These are phyloP conservation scores for Kluyveromyces aestuarii DNA, from an alignment of 805 yeast genomes.

Conservation along the genomic window DNA sequence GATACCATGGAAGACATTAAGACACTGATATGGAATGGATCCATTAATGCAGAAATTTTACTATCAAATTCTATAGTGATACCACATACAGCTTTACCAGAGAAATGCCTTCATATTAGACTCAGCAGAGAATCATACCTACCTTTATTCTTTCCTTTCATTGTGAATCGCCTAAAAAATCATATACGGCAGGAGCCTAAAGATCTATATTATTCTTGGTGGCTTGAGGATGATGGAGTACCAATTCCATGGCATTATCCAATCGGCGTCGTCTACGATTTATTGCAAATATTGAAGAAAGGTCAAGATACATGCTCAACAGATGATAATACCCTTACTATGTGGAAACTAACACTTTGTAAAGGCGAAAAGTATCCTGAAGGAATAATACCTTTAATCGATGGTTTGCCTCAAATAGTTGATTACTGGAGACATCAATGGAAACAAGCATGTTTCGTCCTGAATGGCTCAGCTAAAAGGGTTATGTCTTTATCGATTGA, in stretches of 20 bases:
- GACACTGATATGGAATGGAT: conserved; percentile 44
- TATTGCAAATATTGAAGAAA: conserved; percentile 34
- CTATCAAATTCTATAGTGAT: not conserved
- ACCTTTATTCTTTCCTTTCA: conserved; percentile 32
- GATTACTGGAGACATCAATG: conserved; percentile 66
- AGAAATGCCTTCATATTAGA: conserved; percentile 11
- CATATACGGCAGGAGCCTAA: conserved; percentile 11
- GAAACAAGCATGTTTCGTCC: conserved; percentile 71
- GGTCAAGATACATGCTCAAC: not conserved
- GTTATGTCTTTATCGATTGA: conserved; percentile 69
- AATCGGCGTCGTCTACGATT: conserved; percentile 57
- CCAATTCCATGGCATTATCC: conserved; percentile 77
- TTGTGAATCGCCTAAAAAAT: conserved; percentile 32
- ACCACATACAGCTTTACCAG: not conserved
- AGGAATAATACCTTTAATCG: conserved; percentile 35
- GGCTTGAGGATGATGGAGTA: conserved; percentile 59
- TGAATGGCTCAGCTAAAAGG: conserved; percentile 68
- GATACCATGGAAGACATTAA: not conserved
- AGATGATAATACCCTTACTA: conserved; percentile 12
- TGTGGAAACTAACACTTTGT: conserved; percentile 42
- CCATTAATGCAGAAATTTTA: conserved; percentile 35
- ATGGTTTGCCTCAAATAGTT: conserved; percentile 24
- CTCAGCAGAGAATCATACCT: conserved; percentile 44
- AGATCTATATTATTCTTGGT: conserved; percentile 31
- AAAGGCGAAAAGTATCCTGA: conserved; percentile 34